phyloP scores from a whole-genome alignment of 2,329 filamentous ascomycete species.

The Aspergillus pseudonomiae region DNA sequence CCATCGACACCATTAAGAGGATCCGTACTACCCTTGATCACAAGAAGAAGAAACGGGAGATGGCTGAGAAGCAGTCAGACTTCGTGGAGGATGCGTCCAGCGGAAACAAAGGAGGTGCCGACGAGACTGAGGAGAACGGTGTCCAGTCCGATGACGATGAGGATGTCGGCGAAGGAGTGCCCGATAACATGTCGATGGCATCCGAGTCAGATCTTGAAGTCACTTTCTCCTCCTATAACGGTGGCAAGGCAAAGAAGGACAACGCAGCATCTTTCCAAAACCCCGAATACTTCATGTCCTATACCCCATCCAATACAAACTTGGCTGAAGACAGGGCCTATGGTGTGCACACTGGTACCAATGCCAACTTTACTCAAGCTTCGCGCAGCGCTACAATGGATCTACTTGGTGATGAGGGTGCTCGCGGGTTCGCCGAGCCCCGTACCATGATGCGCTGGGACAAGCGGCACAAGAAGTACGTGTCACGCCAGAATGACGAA shows the following conservation, averaged over 20 bases:
- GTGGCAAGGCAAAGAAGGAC: conserved; percentile 56
- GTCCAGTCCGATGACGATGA: conserved; percentile 47
- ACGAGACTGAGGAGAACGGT: conserved; percentile 36
- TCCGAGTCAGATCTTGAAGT: conserved; percentile 67
- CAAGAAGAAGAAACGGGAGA: conserved; percentile 44
- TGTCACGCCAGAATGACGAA: conserved; percentile 86
- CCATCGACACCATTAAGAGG: conserved; percentile 55
- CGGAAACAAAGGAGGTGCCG: conserved; percentile 20
- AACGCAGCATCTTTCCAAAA: conserved; percentile 70
- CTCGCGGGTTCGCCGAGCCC: conserved; percentile 75
- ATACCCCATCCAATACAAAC: conserved; percentile 79
- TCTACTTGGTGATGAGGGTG: conserved; percentile 82
- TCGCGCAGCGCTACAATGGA: conserved; percentile 92
- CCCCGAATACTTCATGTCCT: conserved; percentile 93
- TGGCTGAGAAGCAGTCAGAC: conserved; percentile 32
- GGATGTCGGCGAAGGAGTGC: conserved; percentile 37
- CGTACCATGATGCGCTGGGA: conserved; percentile 88
- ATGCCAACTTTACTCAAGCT: conserved; percentile 79
- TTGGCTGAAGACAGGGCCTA: conserved; percentile 89
- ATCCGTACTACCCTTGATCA: conserved; percentile 46
- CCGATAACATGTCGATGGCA: conserved; percentile 61
- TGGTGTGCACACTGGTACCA: conserved; percentile 81
- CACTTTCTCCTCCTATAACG: conserved; percentile 65
- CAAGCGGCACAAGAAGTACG: conserved; percentile 95
- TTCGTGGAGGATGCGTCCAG: conserved; percentile 21